phyloP scores from a whole-genome alignment of 2,329 filamentous ascomycete genomes.

The Fusarium protoensiforme region DNA sequence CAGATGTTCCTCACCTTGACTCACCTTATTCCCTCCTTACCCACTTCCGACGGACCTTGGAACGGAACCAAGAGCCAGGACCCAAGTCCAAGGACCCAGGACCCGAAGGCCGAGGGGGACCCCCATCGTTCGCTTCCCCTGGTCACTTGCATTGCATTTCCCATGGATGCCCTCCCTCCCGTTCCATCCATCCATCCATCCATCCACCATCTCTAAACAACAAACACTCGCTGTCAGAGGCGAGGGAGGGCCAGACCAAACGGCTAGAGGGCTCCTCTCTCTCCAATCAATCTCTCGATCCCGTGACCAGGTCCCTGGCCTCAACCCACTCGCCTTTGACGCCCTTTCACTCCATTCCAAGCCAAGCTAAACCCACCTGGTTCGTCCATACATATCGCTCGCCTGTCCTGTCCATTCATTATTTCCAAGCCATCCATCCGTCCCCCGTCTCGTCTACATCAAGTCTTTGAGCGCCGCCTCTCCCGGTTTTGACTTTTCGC shows the following conservation, averaged over 20 bases:
- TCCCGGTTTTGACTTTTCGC: constrained; percentile 1
- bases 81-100: background rate
- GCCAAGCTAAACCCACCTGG: constrained; percentile 3
- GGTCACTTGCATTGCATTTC: constrained; percentile 6
- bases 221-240: background rate
- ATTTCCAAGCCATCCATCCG: background rate
- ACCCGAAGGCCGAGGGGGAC: background rate
- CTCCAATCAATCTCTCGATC: constrained; percentile 16
- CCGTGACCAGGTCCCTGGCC: constrained; percentile 16
- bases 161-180: background rate
- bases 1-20: background rate
- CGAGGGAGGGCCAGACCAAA: background rate
- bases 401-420: constrained; percentile 2
- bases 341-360: constrained; percentile 3
- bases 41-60: background rate
- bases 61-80: background rate
- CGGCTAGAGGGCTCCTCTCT: background rate
- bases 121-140: constrained; percentile 5
- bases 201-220: background rate
- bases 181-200: background rate
- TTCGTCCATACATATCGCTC: constrained; percentile 2
- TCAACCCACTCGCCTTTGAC: background rate
- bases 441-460: background rate
- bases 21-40: background rate
- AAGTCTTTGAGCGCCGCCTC: background rate